Percentiles rank a stretch among this genome's conserved stretches.
Evolutionary conservation across 148 eudicot species (phyloP).

Genomic region (Heliamphora exappendiculata): DNA sequence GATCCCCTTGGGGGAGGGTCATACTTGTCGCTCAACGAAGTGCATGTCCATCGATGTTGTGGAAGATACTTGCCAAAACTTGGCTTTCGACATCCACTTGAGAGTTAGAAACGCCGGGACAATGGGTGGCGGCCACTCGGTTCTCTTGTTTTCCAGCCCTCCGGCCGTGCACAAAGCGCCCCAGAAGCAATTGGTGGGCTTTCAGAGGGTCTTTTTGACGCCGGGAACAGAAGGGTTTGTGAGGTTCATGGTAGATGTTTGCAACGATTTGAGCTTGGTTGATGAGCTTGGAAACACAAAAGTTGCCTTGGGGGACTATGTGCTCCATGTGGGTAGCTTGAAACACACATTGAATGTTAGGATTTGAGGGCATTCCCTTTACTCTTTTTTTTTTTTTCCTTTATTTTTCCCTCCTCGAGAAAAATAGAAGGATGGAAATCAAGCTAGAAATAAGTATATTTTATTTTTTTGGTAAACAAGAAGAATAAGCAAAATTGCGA

Average conservation of each 20-base stretch:
- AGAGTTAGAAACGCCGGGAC: slow-evolving; percentile 53
- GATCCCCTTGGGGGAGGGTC: slow-evolving; percentile 45
- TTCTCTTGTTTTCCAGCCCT: slow-evolving; percentile 60
- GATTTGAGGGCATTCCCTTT: slow-evolving; percentile 7
- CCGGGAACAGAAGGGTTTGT: slow-evolving; percentile 39
- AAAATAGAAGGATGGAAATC: not conserved
- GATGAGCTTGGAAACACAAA: slow-evolving; percentile 62
- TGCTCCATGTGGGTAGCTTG: slow-evolving; percentile 64
- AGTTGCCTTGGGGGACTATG: slow-evolving; percentile 62
- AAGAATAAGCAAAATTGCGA: no score
- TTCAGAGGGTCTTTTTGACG: slow-evolving; percentile 59
- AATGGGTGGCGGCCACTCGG: slow-evolving; percentile 52
- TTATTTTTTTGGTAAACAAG: no score
- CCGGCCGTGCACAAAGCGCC: slow-evolving; percentile 67
- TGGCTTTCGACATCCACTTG: slow-evolving; percentile 48
- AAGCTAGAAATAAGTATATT: not conserved
- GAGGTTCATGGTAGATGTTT: slow-evolving; percentile 59
- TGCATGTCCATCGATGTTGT: slow-evolving; percentile 57
- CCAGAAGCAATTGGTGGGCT: slow-evolving; percentile 64
- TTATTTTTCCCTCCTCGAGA: not conserved
- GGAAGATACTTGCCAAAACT: slow-evolving; percentile 38
- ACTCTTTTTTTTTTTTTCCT: not conserved
- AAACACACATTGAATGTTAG: slow-evolving; percentile 47
- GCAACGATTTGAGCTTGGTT: slow-evolving; percentile 79
- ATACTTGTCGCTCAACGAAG: slow-evolving; percentile 42